Evolutionary conservation across 176 grass and related monocot genomes (phyloP).

Genomic region (Cenchrus americanus): DNA sequence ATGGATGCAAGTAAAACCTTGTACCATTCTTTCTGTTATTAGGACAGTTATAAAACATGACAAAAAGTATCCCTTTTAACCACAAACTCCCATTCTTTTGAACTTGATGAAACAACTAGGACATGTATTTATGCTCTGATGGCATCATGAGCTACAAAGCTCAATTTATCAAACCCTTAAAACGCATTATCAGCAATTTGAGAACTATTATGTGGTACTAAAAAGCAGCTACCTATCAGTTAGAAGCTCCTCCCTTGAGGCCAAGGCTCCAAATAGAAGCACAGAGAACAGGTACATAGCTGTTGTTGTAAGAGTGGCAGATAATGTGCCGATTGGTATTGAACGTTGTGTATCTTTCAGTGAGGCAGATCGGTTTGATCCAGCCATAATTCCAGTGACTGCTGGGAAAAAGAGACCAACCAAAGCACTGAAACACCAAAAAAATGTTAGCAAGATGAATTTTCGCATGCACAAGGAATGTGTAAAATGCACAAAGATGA

Average conservation of each 20-base stretch:
- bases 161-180: slow-evolving; percentile 15
- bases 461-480: slow-evolving; percentile 15
- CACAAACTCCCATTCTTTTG: slow-evolving; percentile 2
- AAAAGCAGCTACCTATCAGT: slow-evolving; percentile 75
- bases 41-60: neutral
- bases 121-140: slow-evolving; percentile 11
- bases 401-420: slow-evolving; percentile 98
- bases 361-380: slow-evolving; percentile 94
- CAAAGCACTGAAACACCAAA: slow-evolving; percentile 79
- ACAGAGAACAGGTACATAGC: slow-evolving; percentile 88
- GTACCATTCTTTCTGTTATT: slow-evolving; percentile 17
- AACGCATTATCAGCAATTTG: slow-evolving; percentile 15
- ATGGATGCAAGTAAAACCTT: neutral
- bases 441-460: slow-evolving; percentile 34
- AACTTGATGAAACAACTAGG: slow-evolving; percentile 26
- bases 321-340: slow-evolving; percentile 92
- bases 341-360: slow-evolving; percentile 98
- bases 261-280: slow-evolving; percentile 87
- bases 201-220: slow-evolving; percentile 14
- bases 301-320: slow-evolving; percentile 81
- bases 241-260: slow-evolving; percentile 91
- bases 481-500: neutral
- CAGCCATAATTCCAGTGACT: slow-evolving; percentile 99
- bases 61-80: neutral
- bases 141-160: slow-evolving; percentile 2